Percentiles rank a stretch among this genome's conserved stretches.
These are phyloP conservation scores for Fusarium temperatum DNA, from an alignment of 2,329 filamentous ascomycete species.

Conservation along the genomic window DNA sequence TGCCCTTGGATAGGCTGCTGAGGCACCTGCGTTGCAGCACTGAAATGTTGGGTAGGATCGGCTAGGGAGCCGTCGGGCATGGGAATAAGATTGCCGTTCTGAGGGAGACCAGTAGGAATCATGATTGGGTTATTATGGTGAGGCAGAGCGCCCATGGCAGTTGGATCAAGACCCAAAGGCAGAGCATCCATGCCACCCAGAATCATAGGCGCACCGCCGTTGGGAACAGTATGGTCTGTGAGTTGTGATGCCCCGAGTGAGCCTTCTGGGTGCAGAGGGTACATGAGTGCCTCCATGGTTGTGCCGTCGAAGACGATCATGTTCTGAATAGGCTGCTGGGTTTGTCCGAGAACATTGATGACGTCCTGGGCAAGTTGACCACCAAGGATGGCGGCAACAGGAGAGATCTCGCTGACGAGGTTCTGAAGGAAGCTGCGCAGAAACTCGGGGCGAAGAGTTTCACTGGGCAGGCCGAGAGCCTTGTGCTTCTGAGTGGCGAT, in stretches of 20 bases:
- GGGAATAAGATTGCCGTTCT: conserved; percentile 22
- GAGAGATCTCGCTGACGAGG: conserved; percentile 82
- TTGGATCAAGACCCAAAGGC: conserved; percentile 38
- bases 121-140: conserved; percentile 39
- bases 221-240: conserved; percentile 39
- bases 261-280: conserved; percentile 79
- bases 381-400: conserved; percentile 88
- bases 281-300: conserved; percentile 79
- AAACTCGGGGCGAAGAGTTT: conserved; percentile 75
- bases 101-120: conserved; percentile 28
- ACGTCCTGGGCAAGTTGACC: conserved; percentile 94
- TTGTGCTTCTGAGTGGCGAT: conserved; percentile 82
- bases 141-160: conserved; percentile 37
- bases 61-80: conserved; percentile 25
- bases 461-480: conserved; percentile 73
- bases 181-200: conserved; percentile 37
- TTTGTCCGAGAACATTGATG: conserved; percentile 91
- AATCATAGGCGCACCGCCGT: conserved; percentile 37
- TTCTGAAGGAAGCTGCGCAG: conserved; percentile 88
- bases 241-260: conserved; percentile 61
- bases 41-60: conserved; percentile 26
- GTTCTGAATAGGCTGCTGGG: conserved; percentile 96
- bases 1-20: conserved; percentile 16
- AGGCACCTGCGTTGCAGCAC: neutral
- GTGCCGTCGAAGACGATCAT: conserved; percentile 91